Evolutionary conservation across 176 grass and related monocot species (phyloP), one percentile per base, ranked within the genome.

Genomic region (Eragrostis nindensis): DNA sequence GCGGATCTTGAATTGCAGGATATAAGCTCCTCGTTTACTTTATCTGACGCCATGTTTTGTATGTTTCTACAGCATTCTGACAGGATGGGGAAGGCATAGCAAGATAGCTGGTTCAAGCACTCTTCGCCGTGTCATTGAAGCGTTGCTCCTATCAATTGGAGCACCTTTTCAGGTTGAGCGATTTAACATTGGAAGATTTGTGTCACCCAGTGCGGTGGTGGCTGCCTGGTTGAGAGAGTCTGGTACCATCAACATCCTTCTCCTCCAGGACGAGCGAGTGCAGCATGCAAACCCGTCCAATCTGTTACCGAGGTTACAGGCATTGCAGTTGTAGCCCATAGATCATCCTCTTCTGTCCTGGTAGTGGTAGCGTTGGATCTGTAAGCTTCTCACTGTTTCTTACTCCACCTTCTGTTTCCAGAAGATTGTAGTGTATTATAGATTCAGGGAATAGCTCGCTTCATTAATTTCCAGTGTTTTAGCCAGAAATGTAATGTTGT

Each of bases 11-110:
- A 57, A 19, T 29, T 54, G 17, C 19, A 80, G 69, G 25, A n/a
- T 76, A n/a, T n/a, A 6, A 41, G 56, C 12, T 66, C 22, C 13
- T 56, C 10, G 10, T 15, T 54, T 14, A 56, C 21, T 78, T 80
- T 19, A 40, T 27, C 75, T 84, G 40, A 84, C 69, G 8, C 13
- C 30, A 25, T 64, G 3, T 57, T 75, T 39, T 36, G 1, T 73
- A 22, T 74, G 30, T 86, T 30, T 80, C 50, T 86, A 27, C 83
- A 94, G 96, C 84, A 95, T 99, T 68, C 86, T 99, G 79, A 99
- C 96, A 43, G 96, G 96, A 56, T 99, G 96, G 96, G 96, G 96
- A 63, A 99, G 90, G 73, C 96, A 99, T 71, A 99, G 96, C 88
- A 99, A 95, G 84, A 79, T 93, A 49, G 80, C 93, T 7, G 92